These are phyloP conservation scores for Tetraselmis striata DNA, from an alignment of 139 green algal genomes.

Conservation along the genomic window DNA sequence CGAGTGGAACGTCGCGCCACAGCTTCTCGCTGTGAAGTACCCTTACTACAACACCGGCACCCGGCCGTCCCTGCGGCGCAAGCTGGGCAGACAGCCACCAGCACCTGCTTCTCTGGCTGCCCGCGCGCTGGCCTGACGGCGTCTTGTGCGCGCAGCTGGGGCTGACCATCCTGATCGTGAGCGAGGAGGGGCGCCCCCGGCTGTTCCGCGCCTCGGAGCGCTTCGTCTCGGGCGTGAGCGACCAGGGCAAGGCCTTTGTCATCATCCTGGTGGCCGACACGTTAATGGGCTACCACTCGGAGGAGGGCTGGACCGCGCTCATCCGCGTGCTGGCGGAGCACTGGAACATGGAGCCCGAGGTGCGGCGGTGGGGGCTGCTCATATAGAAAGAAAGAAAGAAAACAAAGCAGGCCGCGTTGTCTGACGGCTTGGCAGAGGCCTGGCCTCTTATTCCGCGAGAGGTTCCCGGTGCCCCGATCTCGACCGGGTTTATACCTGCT, in stretches of 20 bases:
- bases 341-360: constrained; percentile 72
- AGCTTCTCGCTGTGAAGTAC: too few relatives aligned
- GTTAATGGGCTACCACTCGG: constrained; percentile 88
- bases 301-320: constrained; percentile 83
- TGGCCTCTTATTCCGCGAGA: not conserved
- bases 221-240: constrained; percentile 73
- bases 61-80: too few relatives aligned
- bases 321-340: constrained; percentile 67
- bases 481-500: constrained; percentile 14
- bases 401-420: too few relatives aligned
- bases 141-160: not conserved
- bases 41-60: too few relatives aligned
- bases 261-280: constrained; percentile 84
- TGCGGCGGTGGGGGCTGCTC: constrained; percentile 1
- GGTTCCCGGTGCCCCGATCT: too few relatives aligned
- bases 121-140: not conserved
- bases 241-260: constrained; percentile 86
- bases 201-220: constrained; percentile 62
- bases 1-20: too few relatives aligned
- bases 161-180: not conserved
- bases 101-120: too few relatives aligned
- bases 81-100: too few relatives aligned
- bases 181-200: constrained; percentile 20
- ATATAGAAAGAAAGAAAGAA: not conserved
- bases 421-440: too few relatives aligned